A percentile compares a stretch with the other conserved stretches of the same genome.
These are phyloP conservation scores for Zymoseptoria ardabiliae DNA, from an alignment of 2,329 filamentous ascomycete genomes.

Conservation along the genomic window DNA sequence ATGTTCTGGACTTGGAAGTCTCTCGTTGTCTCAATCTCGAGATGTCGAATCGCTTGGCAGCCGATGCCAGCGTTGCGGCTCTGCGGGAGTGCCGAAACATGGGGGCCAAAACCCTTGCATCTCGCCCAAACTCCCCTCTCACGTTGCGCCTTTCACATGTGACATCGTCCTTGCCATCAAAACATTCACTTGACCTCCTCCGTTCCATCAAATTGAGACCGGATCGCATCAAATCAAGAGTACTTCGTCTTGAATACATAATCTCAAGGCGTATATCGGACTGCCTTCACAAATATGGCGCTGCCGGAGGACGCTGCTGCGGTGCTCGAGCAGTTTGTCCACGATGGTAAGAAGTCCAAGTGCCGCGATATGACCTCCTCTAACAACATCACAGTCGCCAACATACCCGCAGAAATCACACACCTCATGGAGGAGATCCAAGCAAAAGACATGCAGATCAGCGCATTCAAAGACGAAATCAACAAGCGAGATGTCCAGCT, in stretches of 20 bases:
- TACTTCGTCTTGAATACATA: neutral
- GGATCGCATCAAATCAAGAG: neutral
- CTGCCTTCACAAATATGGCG: constrained; percentile 28
- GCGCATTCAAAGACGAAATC: constrained; percentile 61
- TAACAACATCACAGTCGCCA: constrained; percentile 48
- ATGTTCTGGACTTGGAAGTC: neutral
- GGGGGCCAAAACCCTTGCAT: neutral
- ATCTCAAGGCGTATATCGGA: neutral
- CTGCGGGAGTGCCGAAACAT: constrained; percentile 1
- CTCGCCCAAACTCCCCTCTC: neutral
- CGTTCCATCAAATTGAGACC: neutral
- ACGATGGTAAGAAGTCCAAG: constrained; percentile 46
- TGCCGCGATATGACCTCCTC: neutral
- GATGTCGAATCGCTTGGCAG: neutral
- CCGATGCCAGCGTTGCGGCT: constrained; percentile 1
- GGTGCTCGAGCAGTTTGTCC: constrained; percentile 71
- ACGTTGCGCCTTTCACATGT: neutral
- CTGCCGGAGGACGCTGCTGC: constrained; percentile 55
- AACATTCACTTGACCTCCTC: neutral
- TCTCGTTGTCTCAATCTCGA: neutral
- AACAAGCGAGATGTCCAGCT: constrained; percentile 65
- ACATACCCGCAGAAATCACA: constrained; percentile 73
- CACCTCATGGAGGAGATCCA: constrained; percentile 78
- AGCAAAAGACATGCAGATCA: constrained; percentile 67
- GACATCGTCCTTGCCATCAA: neutral